phyloP scores from a whole-genome alignment of 2,329 filamentous ascomycete genomes.

The Tothia fuscella region DNA sequence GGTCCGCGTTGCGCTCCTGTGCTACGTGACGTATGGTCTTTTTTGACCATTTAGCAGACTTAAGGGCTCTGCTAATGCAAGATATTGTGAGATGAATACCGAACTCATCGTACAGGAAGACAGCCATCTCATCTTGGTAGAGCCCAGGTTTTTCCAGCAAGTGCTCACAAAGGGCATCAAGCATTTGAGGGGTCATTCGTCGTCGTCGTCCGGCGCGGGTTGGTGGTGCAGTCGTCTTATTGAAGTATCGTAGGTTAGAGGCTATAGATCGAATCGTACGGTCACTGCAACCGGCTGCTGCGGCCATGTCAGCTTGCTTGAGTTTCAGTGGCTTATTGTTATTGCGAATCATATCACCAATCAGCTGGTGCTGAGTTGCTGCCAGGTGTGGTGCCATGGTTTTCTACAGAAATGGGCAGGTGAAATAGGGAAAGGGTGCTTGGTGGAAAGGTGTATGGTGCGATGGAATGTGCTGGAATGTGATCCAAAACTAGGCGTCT shows the following conservation, averaged over 20 bases:
- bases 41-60: constrained; percentile 19
- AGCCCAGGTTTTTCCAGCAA: constrained; percentile 20
- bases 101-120: constrained; percentile 21
- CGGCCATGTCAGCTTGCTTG: constrained; percentile 15
- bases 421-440: no score
- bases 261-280: constrained; percentile 14
- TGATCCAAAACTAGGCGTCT: no score
- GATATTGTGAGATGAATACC: constrained; percentile 12
- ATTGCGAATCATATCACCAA: constrained; percentile 16
- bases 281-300: constrained; percentile 16
- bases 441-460: no score
- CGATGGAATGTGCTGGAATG: no score
- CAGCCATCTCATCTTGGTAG: constrained; percentile 19
- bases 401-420: no score
- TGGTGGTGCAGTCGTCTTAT: constrained; percentile 10
- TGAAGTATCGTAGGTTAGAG: constrained; percentile 11
- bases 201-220: constrained; percentile 12
- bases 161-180: constrained; percentile 20
- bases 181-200: constrained; percentile 18
- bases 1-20: constrained; percentile 22
- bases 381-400: constrained; percentile 13
- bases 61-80: constrained; percentile 18
- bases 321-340: no score
- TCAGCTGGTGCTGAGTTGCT: constrained; percentile 11
- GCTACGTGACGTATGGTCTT: constrained; percentile 22